Evolutionary conservation across 768 basidiomycete species (phyloP), one percentile per base, ranked within the genome.

Genomic region (Boletus rubroflammeus): DNA sequence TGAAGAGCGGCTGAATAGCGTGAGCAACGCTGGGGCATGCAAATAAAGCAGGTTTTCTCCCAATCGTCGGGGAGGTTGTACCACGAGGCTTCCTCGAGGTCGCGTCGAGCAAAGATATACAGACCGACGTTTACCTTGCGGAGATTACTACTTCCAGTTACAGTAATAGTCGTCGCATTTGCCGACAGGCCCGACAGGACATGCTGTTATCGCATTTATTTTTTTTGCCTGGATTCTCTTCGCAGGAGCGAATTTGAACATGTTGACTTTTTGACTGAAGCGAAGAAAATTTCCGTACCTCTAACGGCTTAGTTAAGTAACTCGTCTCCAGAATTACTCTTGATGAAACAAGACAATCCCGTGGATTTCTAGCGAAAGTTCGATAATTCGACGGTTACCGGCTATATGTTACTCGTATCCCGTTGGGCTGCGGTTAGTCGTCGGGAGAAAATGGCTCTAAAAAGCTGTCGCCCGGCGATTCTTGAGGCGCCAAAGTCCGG

Each of bases 61-160:
- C 58, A 55, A 43, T 32, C 15, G 55, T 57, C 54, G 55, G 60
- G 57, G 39, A 36, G 36, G 53, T 5, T 7, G 47, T 4, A 36
- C 35, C 67, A 68, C 50, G 67, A 59, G 67, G 64, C 17, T 1
- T 36, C 67, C 67, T 54, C 53, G 64, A 66, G 67, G 64, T 48
- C 51, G 42, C 41, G 11, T 28, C 40, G 7, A 40, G 54, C 56
- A 57, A 51, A 56, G 53, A 56, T 34, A 40, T 28, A 15, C 32
- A 23, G 51, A 17, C 57, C 51, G 57, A 57, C 55, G 44, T 21
- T 54, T 34, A 15, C 52, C 46, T 23, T 47, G 52, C 47, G 50
- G 57, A 35, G 64, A 38, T 57, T 48, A 47, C 23, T 21, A n/a
- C 3, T 13, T 45, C 19, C 31, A 26, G 23, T 55, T 47, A 49